phyloP scores from a whole-genome alignment of 2,329 filamentous ascomycete species.

The Xylariaceae sp. region DNA sequence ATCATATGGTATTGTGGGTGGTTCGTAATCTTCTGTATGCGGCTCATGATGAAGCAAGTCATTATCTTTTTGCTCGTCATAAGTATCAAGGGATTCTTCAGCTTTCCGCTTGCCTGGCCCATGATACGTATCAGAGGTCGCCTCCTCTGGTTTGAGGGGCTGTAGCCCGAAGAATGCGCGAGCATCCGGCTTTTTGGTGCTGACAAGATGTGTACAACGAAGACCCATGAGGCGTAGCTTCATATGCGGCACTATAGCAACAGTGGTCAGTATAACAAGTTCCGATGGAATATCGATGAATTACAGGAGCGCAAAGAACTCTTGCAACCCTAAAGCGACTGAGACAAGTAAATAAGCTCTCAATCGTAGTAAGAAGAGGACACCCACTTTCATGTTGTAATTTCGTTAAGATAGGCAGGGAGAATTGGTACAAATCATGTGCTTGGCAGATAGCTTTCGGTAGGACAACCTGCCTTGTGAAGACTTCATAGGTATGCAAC shows the following conservation, averaged over 20 bases:
- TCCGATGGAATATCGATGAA: not conserved
- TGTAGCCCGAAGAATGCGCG: constrained; percentile 79
- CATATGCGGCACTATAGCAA: constrained; percentile 64
- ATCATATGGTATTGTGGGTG: not conserved
- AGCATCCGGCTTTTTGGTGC: constrained; percentile 79
- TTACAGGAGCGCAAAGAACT: too few relatives aligned
- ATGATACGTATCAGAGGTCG: constrained; percentile 23
- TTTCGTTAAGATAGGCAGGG: constrained; percentile 82
- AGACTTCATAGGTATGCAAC: constrained; percentile 89
- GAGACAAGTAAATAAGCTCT: too few relatives aligned
- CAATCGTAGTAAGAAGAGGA: too few relatives aligned
- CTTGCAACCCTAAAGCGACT: not conserved
- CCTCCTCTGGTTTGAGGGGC: constrained; percentile 38
- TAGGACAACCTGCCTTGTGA: constrained; percentile 79
- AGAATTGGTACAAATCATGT: constrained; percentile 82
- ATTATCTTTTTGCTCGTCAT: constrained; percentile 23
- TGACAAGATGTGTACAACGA: constrained; percentile 84
- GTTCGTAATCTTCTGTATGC: not conserved
- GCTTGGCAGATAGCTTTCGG: constrained; percentile 74
- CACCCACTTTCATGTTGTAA: constrained; percentile 72
- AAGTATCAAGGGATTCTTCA: constrained; percentile 56
- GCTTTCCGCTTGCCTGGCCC: constrained; percentile 45
- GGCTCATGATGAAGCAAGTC: constrained; percentile 47
- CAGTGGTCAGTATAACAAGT: not conserved
- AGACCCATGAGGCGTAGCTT: constrained; percentile 86